Percentiles rank a stretch among this genome's conserved stretches.
Conservation (phyloP, 2,329 filamentous ascomycete species). For the Pyrenochaeta sp. region DNA sequence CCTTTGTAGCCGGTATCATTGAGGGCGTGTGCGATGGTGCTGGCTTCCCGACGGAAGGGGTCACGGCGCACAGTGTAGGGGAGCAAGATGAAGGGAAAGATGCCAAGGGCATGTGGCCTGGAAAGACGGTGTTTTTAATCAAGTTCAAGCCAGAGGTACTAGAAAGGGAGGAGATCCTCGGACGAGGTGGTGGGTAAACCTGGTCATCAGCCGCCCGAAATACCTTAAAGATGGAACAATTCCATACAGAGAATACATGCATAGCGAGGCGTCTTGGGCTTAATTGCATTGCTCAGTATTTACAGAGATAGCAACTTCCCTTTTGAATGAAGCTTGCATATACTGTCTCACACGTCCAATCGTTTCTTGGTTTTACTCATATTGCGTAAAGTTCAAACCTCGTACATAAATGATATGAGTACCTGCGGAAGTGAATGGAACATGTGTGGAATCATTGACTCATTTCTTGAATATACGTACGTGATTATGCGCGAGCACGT, state of each 20-base stretch:
- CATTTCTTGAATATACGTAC: conserved; percentile 8
- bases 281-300: conserved; percentile 1
- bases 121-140: conserved; percentile 93
- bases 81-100: conserved; percentile 60
- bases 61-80: conserved; percentile 81
- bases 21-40: conserved; percentile 96
- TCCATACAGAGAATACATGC: conserved; percentile 2
- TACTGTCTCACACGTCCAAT: too few relatives aligned
- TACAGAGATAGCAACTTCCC: not conserved
- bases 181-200: conserved; percentile 60
- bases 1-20: conserved; percentile 92
- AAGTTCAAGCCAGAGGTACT: conserved; percentile 92
- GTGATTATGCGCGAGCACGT: conserved; percentile 15
- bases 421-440: too few relatives aligned
- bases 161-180: conserved; percentile 86
- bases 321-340: too few relatives aligned
- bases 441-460: not conserved
- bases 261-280: conserved; percentile 26
- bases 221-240: not conserved
- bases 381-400: too few relatives aligned
- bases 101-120: conserved; percentile 78
- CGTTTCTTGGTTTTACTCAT: too few relatives aligned
- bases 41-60: conserved; percentile 81
- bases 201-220: not conserved
- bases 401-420: too few relatives aligned